These are phyloP conservation scores for Scytalidium sp. DNA, from an alignment of 2,329 filamentous ascomycete species.

Conservation along the genomic window DNA sequence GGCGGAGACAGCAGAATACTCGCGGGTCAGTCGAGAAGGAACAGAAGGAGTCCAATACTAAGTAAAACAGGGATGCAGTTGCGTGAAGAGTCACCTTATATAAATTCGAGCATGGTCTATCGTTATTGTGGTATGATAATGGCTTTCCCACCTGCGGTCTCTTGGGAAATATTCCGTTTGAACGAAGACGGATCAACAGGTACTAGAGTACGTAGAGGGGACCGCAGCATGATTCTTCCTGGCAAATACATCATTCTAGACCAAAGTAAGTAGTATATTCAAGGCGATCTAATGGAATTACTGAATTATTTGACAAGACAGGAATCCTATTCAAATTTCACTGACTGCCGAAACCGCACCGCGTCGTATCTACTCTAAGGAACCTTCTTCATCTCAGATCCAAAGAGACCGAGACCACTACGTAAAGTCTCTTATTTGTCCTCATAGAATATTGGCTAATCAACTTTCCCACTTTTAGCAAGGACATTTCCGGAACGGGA, in stretches of 20 bases:
- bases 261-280: neutral
- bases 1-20: neutral
- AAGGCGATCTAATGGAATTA: neutral
- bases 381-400: neutral
- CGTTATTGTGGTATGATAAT: neutral
- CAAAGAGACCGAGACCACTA: neutral
- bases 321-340: neutral
- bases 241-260: neutral
- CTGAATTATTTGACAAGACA: neutral
- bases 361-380: neutral
- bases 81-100: neutral
- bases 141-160: neutral
- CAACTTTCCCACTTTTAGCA: neutral
- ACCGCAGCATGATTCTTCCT: neutral
- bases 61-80: neutral
- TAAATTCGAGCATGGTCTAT: neutral
- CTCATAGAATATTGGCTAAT: neutral
- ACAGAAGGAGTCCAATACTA: too few relatives aligned
- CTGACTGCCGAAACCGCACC: neutral
- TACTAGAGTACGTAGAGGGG: neutral
- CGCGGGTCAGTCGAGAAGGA: neutral
- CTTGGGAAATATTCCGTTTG: neutral
- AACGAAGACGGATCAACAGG: neutral
- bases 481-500: conserved; percentile 14
- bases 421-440: neutral